phyloP scores from a whole-genome alignment of 345 rosid genomes.

The Trapa bicornis region DNA sequence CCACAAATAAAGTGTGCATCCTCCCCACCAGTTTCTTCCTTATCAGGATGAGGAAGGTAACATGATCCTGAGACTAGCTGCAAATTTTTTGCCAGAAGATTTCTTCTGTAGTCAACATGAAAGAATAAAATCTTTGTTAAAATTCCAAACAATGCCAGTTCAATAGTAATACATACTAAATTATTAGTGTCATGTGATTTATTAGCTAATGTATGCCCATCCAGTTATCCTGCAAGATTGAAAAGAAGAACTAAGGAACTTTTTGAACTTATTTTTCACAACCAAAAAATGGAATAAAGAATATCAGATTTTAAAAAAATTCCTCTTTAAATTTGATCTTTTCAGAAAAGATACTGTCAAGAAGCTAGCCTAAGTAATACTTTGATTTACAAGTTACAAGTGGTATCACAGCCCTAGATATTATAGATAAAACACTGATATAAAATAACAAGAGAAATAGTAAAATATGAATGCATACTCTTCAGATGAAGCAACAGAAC shows the following conservation, averaged over 20 bases:
- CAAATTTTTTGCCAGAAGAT: slow-evolving; percentile 31
- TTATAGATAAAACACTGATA: background rate
- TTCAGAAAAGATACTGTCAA: background rate
- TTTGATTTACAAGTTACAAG: background rate
- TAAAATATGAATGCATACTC: slow-evolving; percentile 32
- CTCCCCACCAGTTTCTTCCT: slow-evolving; percentile 98
- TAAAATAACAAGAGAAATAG: slow-evolving; percentile 1
- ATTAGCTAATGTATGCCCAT: background rate
- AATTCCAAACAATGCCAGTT: background rate
- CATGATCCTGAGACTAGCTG: slow-evolving; percentile 83
- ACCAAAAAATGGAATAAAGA: background rate
- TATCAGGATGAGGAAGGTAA: slow-evolving; percentile 95
- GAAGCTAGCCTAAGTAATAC: background rate
- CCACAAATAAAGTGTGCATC: slow-evolving; percentile 92
- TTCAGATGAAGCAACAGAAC: slow-evolving; percentile 33
- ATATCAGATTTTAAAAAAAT: background rate
- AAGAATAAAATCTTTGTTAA: background rate
- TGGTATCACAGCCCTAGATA: background rate
- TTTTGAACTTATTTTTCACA: background rate
- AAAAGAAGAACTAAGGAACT: background rate
- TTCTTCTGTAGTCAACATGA: slow-evolving; percentile 25
- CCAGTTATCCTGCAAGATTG: background rate
- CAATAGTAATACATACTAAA: background rate
- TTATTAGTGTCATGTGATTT: background rate
- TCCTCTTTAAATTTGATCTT: background rate